Percentiles rank a stretch among this genome's conserved stretches.
phyloP scores from a whole-genome alignment of 352 stramenopile species.

The Pythium chondricola region DNA sequence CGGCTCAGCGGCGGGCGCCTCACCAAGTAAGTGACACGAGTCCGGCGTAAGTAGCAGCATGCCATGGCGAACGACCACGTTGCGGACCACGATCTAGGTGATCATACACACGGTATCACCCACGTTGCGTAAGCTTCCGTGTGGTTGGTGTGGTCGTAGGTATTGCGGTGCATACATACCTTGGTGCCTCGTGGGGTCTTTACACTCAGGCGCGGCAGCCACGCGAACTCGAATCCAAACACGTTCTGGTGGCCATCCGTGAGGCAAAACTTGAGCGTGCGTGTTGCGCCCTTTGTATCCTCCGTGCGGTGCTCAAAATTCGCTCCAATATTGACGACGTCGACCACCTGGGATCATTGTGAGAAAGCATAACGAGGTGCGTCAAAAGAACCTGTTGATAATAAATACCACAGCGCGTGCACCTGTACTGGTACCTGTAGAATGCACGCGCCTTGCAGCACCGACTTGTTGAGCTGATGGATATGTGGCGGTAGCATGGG shows the following conservation, averaged over 20 bases:
- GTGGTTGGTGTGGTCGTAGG: no score
- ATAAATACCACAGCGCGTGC: neutral
- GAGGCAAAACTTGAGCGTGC: slow-evolving; percentile 78
- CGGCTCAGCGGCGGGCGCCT: no score
- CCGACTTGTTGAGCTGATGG: slow-evolving; percentile 36
- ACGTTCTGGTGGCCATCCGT: slow-evolving; percentile 73
- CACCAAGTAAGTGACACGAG: slow-evolving; percentile 59
- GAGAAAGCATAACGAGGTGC: no score
- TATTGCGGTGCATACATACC: no score
- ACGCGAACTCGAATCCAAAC: slow-evolving; percentile 67
- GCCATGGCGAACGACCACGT: slow-evolving; percentile 64
- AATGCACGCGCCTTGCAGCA: slow-evolving; percentile 62
- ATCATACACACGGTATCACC: neutral
- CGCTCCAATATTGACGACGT: slow-evolving; percentile 75
- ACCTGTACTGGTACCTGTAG: slow-evolving; percentile 38
- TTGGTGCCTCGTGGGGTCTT: slow-evolving; percentile 57
- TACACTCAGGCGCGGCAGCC: slow-evolving; percentile 46
- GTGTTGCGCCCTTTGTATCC: slow-evolving; percentile 44
- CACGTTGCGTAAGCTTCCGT: no score
- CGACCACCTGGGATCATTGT: slow-evolving; percentile 55
- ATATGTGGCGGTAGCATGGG: slow-evolving; percentile 50
- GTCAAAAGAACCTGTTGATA: no score
- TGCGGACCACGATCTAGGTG: slow-evolving; percentile 43
- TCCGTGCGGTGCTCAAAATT: slow-evolving; percentile 68
- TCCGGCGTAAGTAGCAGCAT: slow-evolving; percentile 59